Base-by-base conservation (phyloP, 2,329 filamentous ascomycete species). In the Didymella lethalis region DNA sequence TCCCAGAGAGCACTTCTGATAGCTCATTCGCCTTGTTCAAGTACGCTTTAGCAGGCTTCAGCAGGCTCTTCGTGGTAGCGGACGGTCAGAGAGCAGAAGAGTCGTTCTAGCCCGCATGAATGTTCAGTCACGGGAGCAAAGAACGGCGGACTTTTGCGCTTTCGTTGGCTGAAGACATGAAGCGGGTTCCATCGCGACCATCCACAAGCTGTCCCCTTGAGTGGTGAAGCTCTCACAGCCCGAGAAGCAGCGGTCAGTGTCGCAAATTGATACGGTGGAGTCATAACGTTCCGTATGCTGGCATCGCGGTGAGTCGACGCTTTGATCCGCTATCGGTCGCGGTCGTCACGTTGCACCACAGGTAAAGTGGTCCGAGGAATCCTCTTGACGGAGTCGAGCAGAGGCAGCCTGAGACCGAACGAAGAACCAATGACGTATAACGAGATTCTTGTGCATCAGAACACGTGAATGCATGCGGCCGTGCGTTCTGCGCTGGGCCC, bases 61-160 rank as follows among this genome's bases (percentile, higher is more conserved):
- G 67, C 63, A 45, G 52, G 49, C 53, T 65, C 60, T 61, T 67
- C 49, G 65, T 67, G 57, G 63, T 64, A 63, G 63, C 57, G 63
- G 65, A 64, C 64, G 66, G 69, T 66, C 62, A 67, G 64, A 63
- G 47, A 54, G 46, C 29, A 59, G 57, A 60, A 66, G 58, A 57
- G 49, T 61, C 54, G 54, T 40, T 49, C 59, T 61, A 59, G 57
- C 55, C 70, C 71, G 73, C 72, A 75, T 69, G 48, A 64, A 45
- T 38, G 51, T 60, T 49, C 66, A 64, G 72, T 77, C 74, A 77
- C 73, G 73, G 74, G 74, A 71, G 64, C 43, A 54, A 55, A 47
- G 69, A 70, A 66, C 69, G 67, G 67, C 51, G 64, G 66, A 49
- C 47, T 55, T 64, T 48, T 64, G 70, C 38, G 54, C 63, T 23